Percentiles rank a stretch among this genome's conserved stretches.
These are phyloP conservation scores for Umbelopsis sp. DNA, from an alignment of 371 early-diverging fungal genomes.

Conservation along the genomic window DNA sequence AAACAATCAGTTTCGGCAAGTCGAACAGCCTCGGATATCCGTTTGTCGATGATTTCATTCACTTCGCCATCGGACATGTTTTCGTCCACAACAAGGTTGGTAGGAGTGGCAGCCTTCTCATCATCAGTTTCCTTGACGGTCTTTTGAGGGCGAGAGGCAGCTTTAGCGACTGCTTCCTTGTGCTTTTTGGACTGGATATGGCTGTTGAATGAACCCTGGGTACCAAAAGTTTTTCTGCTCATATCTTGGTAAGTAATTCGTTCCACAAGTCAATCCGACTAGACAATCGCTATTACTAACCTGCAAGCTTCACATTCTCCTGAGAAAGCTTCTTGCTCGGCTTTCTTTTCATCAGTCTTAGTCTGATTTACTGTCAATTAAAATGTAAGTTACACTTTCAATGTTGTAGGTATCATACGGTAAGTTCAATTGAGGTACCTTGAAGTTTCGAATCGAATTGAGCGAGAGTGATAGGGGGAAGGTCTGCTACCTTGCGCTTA, in stretches of 20 bases:
- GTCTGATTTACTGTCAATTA: neutral
- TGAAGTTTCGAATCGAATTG: conserved; percentile 71
- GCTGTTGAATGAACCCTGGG: conserved; percentile 87
- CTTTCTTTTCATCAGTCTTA: conserved; percentile 7
- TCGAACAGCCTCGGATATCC: conserved; percentile 63
- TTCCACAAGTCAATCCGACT: neutral
- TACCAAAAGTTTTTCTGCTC: conserved; percentile 69
- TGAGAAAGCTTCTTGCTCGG: conserved; percentile 7
- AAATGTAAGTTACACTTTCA: neutral
- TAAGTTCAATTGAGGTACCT: conserved; percentile 30
- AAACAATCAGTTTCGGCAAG: conserved; percentile 66
- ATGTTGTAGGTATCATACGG: neutral
- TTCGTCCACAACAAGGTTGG: conserved; percentile 31
- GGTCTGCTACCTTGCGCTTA: conserved; percentile 82
- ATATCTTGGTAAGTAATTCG: neutral
- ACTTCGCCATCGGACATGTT: conserved; percentile 50
- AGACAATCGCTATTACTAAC: conserved; percentile 22
- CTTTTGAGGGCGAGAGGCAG: conserved; percentile 9
- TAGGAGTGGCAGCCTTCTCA: conserved; percentile 51
- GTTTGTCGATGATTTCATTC: conserved; percentile 69
- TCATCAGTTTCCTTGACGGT: conserved; percentile 41
- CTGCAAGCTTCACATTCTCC: conserved; percentile 42
- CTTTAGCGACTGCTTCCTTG: conserved; percentile 61
- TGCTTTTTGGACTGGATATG: conserved; percentile 93
- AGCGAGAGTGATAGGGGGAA: conserved; percentile 74